These are phyloP conservation scores for Ocimum tenuiflorum DNA, from an alignment of 257 asterid genomes.

Conservation along the genomic window DNA sequence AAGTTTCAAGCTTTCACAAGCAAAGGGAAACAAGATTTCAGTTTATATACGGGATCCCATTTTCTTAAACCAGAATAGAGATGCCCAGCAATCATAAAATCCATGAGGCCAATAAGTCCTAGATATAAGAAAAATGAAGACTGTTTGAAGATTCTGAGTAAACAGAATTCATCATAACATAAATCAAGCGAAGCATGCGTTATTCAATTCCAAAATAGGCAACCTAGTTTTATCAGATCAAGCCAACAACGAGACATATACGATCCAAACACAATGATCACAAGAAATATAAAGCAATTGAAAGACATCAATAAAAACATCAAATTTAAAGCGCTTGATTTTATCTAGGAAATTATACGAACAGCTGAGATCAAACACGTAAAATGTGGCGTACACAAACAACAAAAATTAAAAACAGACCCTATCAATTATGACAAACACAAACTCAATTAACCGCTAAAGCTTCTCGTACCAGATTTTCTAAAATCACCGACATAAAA, in stretches of 20 bases:
- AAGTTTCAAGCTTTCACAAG: too few relatives aligned
- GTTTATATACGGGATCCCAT: too few relatives aligned
- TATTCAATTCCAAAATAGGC: not conserved
- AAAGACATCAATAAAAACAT: not conserved
- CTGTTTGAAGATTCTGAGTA: too few relatives aligned
- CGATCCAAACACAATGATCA: not conserved
- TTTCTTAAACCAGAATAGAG: too few relatives aligned
- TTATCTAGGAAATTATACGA: not conserved
- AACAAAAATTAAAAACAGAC: constrained; percentile 3
- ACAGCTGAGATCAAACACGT: constrained; percentile 19
- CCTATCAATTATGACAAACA: constrained; percentile 14
- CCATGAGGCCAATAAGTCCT: too few relatives aligned
- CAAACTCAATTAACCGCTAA: constrained; percentile 17
- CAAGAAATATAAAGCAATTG: not conserved
- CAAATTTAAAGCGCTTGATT: not conserved
- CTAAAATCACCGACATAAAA: constrained; percentile 11
- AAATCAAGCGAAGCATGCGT: not conserved
- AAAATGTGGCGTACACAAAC: constrained; percentile 17
- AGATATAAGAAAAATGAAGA: too few relatives aligned
- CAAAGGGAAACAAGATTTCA: too few relatives aligned
- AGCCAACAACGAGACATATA: not conserved
- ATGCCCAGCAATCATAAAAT: too few relatives aligned
- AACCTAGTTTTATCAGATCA: not conserved
- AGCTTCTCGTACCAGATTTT: constrained; percentile 2
- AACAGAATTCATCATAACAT: not conserved